Evolutionary conservation across 345 rosid species (phyloP), one percentile per base, ranked within the genome.

Genomic region (Passiflora organensis): DNA sequence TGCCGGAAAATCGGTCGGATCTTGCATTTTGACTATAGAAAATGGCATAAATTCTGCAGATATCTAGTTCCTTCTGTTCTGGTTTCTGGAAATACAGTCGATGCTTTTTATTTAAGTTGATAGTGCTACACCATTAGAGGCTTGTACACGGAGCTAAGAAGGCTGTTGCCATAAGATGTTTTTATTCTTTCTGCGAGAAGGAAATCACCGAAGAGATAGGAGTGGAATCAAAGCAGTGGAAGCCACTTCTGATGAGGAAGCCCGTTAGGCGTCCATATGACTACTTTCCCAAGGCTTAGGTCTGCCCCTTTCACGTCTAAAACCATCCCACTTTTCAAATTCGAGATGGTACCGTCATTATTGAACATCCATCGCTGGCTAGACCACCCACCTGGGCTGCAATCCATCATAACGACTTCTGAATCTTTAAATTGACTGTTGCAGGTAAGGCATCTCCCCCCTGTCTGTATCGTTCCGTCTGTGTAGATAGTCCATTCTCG

Each of bases 1-100:
- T 24, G 52, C 48, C 60, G 86, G 86, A 24, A 73, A 72, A 53
- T 86, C 94, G 13, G 77, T 88, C 1, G 96, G 94, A 15, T 65
- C 70, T 45, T 91, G 95, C 76, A 76, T 86, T 32, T 77, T 64
- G 43, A 55, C 75, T 50, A 72, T 87, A 4, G 96, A 85, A 63
- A 81, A 82, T 55, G 66, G 32, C 43, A 72, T 87, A 2, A 69
- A 72, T 37, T 76, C 71, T 22, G 50, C 81, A 0, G 89, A 83
- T 62, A 59, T 85, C 48, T 73, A 79, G 61, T 59, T 60, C 13
- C 34, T 18, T 13, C 58, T 36, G 15, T n/a, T 10, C 2, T 43
- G 24, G 20, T 41, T 43, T 24, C 39, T 34, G 11, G 21, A 17
- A n/a, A 47, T 14, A 16, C 53, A 36, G n/a, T n/a, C n/a, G n/a